Conservation (phyloP, 176 grass and related monocot genomes). For the Bolboschoenus planiculmis region DNA sequence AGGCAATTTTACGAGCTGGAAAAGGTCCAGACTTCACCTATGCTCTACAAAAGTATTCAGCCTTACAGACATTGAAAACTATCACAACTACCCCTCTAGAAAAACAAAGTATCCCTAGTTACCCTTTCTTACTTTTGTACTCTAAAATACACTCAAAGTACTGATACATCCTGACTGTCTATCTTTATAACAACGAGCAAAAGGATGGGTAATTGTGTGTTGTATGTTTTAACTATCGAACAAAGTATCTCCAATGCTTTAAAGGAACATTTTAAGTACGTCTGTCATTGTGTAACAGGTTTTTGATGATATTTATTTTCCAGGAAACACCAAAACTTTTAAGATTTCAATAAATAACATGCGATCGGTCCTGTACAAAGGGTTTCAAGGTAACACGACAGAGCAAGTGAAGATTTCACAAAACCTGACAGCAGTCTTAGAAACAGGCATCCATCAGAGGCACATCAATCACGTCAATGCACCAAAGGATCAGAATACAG, state of each 20-base stretch:
- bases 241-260: not conserved
- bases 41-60: not conserved
- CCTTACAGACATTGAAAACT: not conserved
- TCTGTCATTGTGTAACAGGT: not conserved
- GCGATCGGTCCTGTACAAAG: slow-evolving; percentile 14
- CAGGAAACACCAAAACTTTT: not conserved
- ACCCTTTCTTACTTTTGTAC: not conserved
- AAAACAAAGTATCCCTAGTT: not conserved
- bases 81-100: not conserved
- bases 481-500: slow-evolving; percentile 67
- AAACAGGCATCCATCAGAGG: slow-evolving; percentile 46
- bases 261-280: not conserved
- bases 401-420: slow-evolving; percentile 49
- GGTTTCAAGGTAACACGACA: slow-evolving; percentile 71
- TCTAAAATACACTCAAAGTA: not conserved
- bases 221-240: not conserved
- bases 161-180: not conserved
- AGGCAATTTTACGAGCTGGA: not conserved
- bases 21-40: not conserved
- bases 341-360: not conserved
- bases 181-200: not conserved
- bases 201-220: not conserved
- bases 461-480: slow-evolving; percentile 53
- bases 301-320: not conserved
- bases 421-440: slow-evolving; percentile 51